Evolutionary conservation across 129 eudicot genomes (phyloP).

Genomic region (Dittrichia graveolens): DNA sequence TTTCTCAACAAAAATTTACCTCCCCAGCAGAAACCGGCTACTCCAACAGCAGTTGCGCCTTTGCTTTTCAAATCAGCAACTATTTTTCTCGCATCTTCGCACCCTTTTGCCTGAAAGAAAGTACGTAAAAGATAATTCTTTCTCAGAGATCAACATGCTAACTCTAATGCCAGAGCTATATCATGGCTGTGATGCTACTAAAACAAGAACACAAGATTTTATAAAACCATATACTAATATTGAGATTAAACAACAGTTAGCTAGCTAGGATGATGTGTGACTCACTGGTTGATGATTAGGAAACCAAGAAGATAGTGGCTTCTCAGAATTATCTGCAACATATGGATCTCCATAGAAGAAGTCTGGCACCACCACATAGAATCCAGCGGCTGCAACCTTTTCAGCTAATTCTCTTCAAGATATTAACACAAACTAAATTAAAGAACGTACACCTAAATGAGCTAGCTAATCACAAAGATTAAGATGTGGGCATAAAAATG

Average conservation of each 20-base stretch:
- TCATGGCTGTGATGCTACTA: no score
- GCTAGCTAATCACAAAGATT: background rate
- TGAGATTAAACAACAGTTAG: no score
- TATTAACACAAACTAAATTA: background rate
- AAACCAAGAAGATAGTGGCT: conserved; percentile 39
- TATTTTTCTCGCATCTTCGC: conserved; percentile 59
- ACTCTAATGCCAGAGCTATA: no score
- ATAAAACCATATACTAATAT: no score
- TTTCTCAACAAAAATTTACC: conserved; percentile 32
- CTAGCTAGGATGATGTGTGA: background rate
- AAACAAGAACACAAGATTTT: no score
- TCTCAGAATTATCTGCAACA: conserved; percentile 20
- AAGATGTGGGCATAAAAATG: background rate
- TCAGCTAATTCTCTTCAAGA: conserved; percentile 59
- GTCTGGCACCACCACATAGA: conserved; percentile 69
- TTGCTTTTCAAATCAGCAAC: conserved; percentile 51
- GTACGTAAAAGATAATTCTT: background rate
- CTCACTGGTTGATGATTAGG: conserved; percentile 50
- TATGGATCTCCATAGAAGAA: conserved; percentile 67
- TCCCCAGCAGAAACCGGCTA: conserved; percentile 80
- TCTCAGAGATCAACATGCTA: no score
- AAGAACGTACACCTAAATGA: background rate
- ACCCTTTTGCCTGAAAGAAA: conserved; percentile 46
- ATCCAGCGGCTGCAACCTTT: conserved; percentile 66
- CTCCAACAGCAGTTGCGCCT: conserved; percentile 56